Evolutionary conservation across 176 grass and related monocot genomes (phyloP).

Genomic region (Bolboschoenus planiculmis): DNA sequence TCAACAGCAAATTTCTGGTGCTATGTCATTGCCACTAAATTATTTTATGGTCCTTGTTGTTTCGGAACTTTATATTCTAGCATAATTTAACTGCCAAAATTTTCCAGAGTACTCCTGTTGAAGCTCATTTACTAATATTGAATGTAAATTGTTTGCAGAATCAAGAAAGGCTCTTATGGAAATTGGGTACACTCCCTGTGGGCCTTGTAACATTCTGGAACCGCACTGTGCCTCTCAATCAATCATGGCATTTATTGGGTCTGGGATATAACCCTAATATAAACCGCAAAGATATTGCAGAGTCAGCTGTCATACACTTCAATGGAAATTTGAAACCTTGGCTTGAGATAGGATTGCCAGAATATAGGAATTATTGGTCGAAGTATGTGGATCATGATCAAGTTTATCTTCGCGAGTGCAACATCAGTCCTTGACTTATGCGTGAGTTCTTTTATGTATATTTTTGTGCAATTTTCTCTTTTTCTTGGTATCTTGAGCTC

Average conservation of each 20-base stretch:
- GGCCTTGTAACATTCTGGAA: constrained; percentile 96
- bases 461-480: not conserved
- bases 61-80: not conserved
- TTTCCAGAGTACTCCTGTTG: not conserved
- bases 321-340: constrained; percentile 94
- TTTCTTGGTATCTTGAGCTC: not conserved
- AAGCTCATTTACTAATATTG: not conserved
- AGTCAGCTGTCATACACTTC: constrained; percentile 73
- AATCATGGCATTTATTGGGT: constrained; percentile 71
- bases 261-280: constrained; percentile 85
- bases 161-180: constrained; percentile 71
- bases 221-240: constrained; percentile 48
- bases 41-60: not conserved
- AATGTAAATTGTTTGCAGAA: constrained; percentile 37
- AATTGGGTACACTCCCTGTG: constrained; percentile 68
- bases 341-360: constrained; percentile 70
- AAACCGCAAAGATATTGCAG: constrained; percentile 47
- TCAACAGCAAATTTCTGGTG: not conserved
- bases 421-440: constrained; percentile 50
- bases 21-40: not conserved
- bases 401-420: constrained; percentile 66
- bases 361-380: constrained; percentile 81
- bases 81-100: not conserved
- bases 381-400: constrained; percentile 50
- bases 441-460: not conserved